phyloP scores from a whole-genome alignment of 345 rosid species.

The Abelmoschus esculentus region DNA sequence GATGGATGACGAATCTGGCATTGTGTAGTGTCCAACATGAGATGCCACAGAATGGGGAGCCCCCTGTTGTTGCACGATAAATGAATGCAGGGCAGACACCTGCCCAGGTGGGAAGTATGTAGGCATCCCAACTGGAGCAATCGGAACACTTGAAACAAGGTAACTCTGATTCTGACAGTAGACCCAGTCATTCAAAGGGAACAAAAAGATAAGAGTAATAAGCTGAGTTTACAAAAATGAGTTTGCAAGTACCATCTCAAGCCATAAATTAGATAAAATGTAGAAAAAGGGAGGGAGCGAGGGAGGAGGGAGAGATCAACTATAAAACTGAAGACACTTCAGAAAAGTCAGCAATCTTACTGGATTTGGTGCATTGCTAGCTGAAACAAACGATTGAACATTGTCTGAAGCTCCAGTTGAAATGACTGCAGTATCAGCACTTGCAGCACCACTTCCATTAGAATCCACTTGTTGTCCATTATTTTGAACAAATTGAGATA shows the following conservation, averaged over 20 bases:
- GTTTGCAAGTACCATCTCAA: not conserved
- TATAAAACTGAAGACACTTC: not conserved
- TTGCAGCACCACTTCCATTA: conserved; percentile 32
- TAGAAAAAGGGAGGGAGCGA: not conserved
- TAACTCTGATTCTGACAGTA: conserved; percentile 25
- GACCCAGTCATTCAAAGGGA: not conserved
- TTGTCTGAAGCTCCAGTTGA: conserved; percentile 49
- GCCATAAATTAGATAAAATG: not conserved
- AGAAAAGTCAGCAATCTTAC: conserved; percentile 26
- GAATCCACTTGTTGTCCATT: conserved; percentile 47
- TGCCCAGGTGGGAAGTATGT: conserved; percentile 71
- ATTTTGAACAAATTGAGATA: conserved; percentile 47
- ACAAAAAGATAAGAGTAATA: not conserved
- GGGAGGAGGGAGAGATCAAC: not conserved
- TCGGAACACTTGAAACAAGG: conserved; percentile 40
- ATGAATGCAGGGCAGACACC: conserved; percentile 67
- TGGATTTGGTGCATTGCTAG: conserved; percentile 44
- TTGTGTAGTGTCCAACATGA: conserved; percentile 49
- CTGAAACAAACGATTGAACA: conserved; percentile 33
- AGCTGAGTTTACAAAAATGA: not conserved
- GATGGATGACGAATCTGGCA: conserved; percentile 36
- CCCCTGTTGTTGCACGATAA: conserved; percentile 68
- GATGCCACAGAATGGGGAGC: conserved; percentile 54
- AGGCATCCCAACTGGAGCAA: conserved; percentile 57
- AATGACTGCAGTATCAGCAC: conserved; percentile 28